Base-by-base conservation (phyloP, 2,329 filamentous ascomycete genomes). In the Harringtonia aguacate region DNA sequence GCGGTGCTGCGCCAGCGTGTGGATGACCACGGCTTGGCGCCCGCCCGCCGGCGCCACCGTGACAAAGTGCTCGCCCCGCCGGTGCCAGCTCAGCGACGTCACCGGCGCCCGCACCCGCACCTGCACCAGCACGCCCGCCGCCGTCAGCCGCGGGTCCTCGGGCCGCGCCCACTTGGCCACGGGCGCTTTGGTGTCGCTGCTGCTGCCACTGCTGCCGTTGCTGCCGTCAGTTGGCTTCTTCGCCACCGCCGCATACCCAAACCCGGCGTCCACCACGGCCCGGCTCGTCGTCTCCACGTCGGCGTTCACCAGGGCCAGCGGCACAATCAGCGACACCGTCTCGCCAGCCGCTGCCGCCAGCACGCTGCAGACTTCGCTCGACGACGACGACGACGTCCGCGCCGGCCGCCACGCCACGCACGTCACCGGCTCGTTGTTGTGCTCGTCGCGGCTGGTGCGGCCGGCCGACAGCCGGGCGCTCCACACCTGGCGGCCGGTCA, bases 21-120 rank as follows among this genome's bases (percentile, higher is more conserved):
- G 92, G 49, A 98, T 94, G 43, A 87, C 83, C 43, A 98, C 86
- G 5, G 92, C 86, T 56, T 77, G 82, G 53, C 77, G 75, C 58
- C 85, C 80, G 28, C 84, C 84, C 13, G 76, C 74, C 1, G 92
- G 88, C 40, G 87, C 94, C 20, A 95, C 87, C 1, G 89, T 94
- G 53, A 86, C 83, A 57, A 98, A 83, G 67, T 95, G 95, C 61
- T 97, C 90, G 54, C 92, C 92, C 48, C 86, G 81, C 47, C 90
- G 77, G 65, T 98, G 94, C 88, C 90, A 98, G 59, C 80, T 84
- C 55, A 98, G 79, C 14, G 86, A 82, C 67, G 95, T 97, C 58
- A 95, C 78, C 2, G 80, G 73, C 40, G 85, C 78, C 49, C 84
- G 78, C 13, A 95, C 82, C 8, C 86, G 88, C 45, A 86, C 77